phyloP scores from a whole-genome alignment of 768 basidiomycete genomes.

The Dioszegia crocea region DNA sequence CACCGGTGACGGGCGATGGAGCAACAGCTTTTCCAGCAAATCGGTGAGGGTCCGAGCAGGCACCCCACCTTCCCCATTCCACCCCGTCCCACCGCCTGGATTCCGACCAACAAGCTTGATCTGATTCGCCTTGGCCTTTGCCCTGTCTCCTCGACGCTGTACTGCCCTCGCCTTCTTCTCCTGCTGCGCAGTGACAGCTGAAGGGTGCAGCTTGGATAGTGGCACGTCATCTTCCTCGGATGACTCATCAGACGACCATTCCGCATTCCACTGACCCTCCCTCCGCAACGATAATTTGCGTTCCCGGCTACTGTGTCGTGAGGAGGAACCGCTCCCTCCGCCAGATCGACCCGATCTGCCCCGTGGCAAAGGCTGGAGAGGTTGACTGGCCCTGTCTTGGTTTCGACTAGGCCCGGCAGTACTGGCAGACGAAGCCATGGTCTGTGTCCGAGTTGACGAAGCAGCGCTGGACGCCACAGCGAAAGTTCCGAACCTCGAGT shows the following conservation, averaged over 20 bases:
- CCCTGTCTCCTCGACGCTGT: slow-evolving; percentile 6
- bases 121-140: slow-evolving; percentile 6
- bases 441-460: neutral
- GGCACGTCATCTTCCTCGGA: slow-evolving; percentile 34
- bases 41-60: slow-evolving; percentile 24
- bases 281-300: slow-evolving; percentile 2
- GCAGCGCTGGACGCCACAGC: neutral
- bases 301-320: slow-evolving; percentile 12
- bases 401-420: slow-evolving; percentile 1
- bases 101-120: slow-evolving; percentile 21
- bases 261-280: neutral
- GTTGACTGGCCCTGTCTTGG: neutral
- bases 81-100: slow-evolving; percentile 28
- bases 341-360: neutral
- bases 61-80: slow-evolving; percentile 47
- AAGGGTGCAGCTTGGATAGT: slow-evolving; percentile 40
- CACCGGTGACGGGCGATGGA: neutral
- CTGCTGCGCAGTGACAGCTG: slow-evolving; percentile 31
- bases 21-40: slow-evolving; percentile 22
- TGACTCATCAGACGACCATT: slow-evolving; percentile 6
- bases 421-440: neutral
- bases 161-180: slow-evolving; percentile 9
- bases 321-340: slow-evolving; percentile 9
- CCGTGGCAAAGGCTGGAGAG: neutral
- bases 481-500: neutral